phyloP scores from a whole-genome alignment of 1,139 yeast species.

The Yamadazyma sp. region DNA sequence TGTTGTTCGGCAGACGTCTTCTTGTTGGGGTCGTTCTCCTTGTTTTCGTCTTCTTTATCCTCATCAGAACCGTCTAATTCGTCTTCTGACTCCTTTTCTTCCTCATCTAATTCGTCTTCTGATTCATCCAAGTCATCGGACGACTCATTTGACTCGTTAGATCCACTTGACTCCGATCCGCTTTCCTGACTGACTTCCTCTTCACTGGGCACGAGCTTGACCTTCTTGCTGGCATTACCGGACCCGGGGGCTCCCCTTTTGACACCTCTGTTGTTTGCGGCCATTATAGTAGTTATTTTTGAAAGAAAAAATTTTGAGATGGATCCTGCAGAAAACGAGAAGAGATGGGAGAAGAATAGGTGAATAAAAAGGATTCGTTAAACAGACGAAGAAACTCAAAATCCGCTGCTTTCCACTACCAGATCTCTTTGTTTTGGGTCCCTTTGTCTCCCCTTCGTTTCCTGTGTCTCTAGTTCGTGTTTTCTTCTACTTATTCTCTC shows the following conservation, averaged over 20 bases:
- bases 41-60: slow-evolving; percentile 15
- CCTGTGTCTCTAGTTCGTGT: too few species aligned
- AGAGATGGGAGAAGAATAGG: background rate
- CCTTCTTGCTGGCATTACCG: slow-evolving; percentile 24
- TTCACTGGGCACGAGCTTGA: slow-evolving; percentile 21
- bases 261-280: slow-evolving; percentile 30
- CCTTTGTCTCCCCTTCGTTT: too few species aligned
- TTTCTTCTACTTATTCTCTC: too few species aligned
- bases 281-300: slow-evolving; percentile 14
- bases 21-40: slow-evolving; percentile 39
- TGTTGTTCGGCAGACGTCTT: slow-evolving; percentile 68
- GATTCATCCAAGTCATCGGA: slow-evolving; percentile 21
- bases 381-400: background rate
- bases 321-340: slow-evolving; percentile 2
- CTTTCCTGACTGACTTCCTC: slow-evolving; percentile 10
- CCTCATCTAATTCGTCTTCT: slow-evolving; percentile 24
- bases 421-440: too few species aligned
- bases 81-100: slow-evolving; percentile 19
- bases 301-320: slow-evolving; percentile 10
- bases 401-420: too few species aligned
- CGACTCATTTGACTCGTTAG: slow-evolving; percentile 11
- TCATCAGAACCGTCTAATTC: slow-evolving; percentile 18
- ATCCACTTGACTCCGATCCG: slow-evolving; percentile 3
- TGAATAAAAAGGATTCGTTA: background rate
- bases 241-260: slow-evolving; percentile 31